Evolutionary conservation across 257 asterid genomes (phyloP).

Genomic region (Solanum tarijense): DNA sequence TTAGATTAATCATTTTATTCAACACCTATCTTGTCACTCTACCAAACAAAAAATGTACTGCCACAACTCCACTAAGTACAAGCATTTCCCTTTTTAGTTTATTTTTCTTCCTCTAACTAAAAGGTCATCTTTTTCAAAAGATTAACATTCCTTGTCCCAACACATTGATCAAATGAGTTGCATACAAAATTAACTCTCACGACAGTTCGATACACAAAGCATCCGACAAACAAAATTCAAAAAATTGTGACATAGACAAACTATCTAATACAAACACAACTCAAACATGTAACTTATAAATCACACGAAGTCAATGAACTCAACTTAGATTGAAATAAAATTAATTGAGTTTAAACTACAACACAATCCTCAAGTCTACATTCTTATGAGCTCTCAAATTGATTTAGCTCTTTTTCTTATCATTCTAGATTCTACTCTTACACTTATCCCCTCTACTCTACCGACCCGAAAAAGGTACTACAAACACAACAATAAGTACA

Average conservation of each 20-base stretch:
- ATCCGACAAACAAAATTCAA: no score
- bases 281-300: neutral
- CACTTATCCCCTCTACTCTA: neutral
- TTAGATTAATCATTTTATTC: no score
- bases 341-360: neutral
- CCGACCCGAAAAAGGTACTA: neutral
- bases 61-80: no score
- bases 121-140: neutral
- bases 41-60: no score
- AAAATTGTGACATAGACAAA: neutral
- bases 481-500: neutral
- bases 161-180: neutral
- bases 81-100: no score
- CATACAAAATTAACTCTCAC: neutral
- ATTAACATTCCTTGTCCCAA: neutral
- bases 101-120: neutral
- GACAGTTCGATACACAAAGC: accelerated
- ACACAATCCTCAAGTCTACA: neutral
- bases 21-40: no score
- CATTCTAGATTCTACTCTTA: neutral
- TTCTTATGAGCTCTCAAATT: neutral
- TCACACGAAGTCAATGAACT: neutral
- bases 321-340: neutral
- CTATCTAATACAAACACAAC: neutral
- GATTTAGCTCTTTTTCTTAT: neutral